A percentile compares a stretch with the other conserved stretches of the same genome.
These are phyloP conservation scores for Neurospora africana DNA, from an alignment of 495 filamentous ascomycete genomes.

Conservation along the genomic window DNA sequence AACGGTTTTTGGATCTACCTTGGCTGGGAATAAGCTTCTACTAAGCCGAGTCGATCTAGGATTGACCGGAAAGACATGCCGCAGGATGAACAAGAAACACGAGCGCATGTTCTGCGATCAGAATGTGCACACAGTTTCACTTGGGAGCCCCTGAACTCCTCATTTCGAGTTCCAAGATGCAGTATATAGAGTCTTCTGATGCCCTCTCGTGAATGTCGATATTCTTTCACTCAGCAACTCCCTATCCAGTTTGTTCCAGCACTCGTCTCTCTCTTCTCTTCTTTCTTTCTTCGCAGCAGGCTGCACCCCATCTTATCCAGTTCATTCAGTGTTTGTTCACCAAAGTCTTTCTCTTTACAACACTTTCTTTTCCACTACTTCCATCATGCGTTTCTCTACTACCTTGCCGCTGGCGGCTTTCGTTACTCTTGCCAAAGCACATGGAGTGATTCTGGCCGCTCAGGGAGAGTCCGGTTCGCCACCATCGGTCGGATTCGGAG, in stretches of 20 bases:
- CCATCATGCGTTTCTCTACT: conserved; percentile 23
- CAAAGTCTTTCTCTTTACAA: not conserved
- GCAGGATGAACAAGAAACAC: not conserved
- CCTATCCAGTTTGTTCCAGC: not conserved
- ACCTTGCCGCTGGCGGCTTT: conserved; percentile 26
- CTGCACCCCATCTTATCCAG: not conserved
- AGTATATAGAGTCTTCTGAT: not conserved
- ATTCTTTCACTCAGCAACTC: not conserved
- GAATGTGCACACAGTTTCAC: not conserved
- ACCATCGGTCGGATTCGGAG: conserved; percentile 33
- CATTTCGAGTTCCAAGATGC: not conserved
- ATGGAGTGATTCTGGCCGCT: conserved; percentile 34
- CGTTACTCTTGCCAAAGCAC: conserved; percentile 25
- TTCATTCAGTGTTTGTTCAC: not conserved
- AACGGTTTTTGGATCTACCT: not conserved
- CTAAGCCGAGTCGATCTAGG: not conserved
- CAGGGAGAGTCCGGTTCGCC: conserved; percentile 30
- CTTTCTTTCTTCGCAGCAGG: not conserved
- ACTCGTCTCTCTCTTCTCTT: not conserved
- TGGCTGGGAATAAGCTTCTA: not conserved
- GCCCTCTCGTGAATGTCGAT: not conserved
- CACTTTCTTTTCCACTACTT: not conserved
- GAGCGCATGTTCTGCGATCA: not conserved
- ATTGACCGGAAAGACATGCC: not conserved
- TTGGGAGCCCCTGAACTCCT: not conserved